Base-by-base conservation (phyloP, 192 early-diverging fungal genomes). In the Linderina pennispora region DNA sequence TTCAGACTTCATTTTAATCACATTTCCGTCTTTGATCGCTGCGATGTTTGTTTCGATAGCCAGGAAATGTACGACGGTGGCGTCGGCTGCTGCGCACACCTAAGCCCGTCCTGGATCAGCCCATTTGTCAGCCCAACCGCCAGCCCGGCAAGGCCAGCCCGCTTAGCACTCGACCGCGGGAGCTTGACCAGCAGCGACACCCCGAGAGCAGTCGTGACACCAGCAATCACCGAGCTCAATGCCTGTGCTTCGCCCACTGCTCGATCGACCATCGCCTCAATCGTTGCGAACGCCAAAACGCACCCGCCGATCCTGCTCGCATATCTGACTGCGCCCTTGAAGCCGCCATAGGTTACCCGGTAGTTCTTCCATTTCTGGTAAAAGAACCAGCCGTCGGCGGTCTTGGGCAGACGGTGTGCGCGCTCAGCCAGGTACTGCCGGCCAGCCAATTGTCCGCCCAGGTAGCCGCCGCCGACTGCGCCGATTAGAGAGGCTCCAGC, bases 341-440 rank as follows among this genome's bases (percentile, higher is more conserved):
- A 36, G 0, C 50, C 54, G 16, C 63, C 70, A 13, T 78, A 58
- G 8, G 83, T 58, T 14, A 87, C 76, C 19, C 84, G 77, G 64
- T 91, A 89, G 50, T 96, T 91, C 43, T 93, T 93, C 45, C 82
- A 77, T 47, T 86, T 88, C 48, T 93, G 92, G 67, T 96, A 96
- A 44, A 87, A 86, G 53, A 87, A 96, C 92, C 92, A 96, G 3
- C 89, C 89, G 19, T 79, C 61, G 11, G 81, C 83, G 0, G 89
- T 91, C 4, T 65, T 84, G 0, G 92, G 92, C 43, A 90, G 60
- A 17, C 83, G 74, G 49, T 96, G 92, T 0, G 90, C 90, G 40
- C 89, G 83, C 63, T 96, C 92, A 1, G 92, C 92, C 22, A 90
- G 66, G 49, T 91, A 94, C 48, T 90, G 88, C 23, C 85, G 65